A percentile compares a stretch with the other conserved stretches of the same genome.
phyloP scores from a whole-genome alignment of 495 filamentous ascomycete genomes.

The Trichoderma orchidacearum region DNA sequence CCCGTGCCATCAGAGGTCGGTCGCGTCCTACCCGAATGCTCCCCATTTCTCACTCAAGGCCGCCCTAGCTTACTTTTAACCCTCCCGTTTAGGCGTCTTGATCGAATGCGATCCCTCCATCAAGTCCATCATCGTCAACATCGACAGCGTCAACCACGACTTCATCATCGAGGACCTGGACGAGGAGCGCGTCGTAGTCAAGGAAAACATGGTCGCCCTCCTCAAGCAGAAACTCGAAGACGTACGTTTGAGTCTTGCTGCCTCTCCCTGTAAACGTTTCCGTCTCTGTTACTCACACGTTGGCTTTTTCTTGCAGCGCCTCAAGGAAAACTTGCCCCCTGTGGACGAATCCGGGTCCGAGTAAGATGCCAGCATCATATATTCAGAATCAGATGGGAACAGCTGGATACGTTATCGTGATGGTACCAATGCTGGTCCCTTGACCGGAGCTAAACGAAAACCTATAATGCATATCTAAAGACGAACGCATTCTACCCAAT shows the following conservation, averaged over 20 bases:
- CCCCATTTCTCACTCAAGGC: neutral
- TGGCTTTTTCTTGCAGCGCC: neutral
- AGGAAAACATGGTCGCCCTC: conserved; percentile 50
- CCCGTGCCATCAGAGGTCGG: conserved; percentile 7
- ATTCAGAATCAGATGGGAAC: neutral
- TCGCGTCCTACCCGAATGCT: neutral
- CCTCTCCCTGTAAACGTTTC: neutral
- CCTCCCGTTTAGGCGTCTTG: conserved; percentile 41
- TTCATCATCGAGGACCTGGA: conserved; percentile 58
- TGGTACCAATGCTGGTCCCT: neutral
- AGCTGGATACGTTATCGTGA: neutral
- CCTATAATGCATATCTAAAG: no score
- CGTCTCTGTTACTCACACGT: neutral
- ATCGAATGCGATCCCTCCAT: conserved; percentile 58
- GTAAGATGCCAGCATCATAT: neutral
- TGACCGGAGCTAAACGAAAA: no score
- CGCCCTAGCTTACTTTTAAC: neutral
- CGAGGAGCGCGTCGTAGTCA: conserved; percentile 58
- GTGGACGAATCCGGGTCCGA: conserved; percentile 6
- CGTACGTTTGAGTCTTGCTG: conserved; percentile 11
- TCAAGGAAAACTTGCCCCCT: conserved; percentile 1
- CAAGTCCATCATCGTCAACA: conserved; percentile 45
- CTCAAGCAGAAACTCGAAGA: conserved; percentile 50
- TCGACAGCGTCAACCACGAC: conserved; percentile 40
- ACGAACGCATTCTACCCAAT: neutral